phyloP scores from a whole-genome alignment of 345 rosid genomes.

The Gossypium rotundifolium region DNA sequence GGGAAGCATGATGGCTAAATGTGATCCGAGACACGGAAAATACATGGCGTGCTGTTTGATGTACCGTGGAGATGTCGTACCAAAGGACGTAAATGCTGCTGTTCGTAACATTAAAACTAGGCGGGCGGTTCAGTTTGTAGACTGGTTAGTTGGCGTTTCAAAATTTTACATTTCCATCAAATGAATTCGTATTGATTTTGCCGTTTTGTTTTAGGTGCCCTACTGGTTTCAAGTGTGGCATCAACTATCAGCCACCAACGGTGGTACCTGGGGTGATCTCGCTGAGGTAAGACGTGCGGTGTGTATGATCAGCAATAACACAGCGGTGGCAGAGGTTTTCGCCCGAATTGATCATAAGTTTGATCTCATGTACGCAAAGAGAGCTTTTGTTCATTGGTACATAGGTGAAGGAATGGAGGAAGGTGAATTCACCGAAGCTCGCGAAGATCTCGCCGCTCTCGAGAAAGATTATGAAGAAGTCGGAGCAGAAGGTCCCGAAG shows the following conservation, averaged over 20 bases:
- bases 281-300: constrained; percentile 79
- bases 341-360: constrained; percentile 66
- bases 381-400: constrained; percentile 85
- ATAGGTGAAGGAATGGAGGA: constrained; percentile 97
- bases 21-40: constrained; percentile 84
- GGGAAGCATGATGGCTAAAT: constrained; percentile 81
- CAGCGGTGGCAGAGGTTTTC: constrained; percentile 80
- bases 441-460: constrained; percentile 82
- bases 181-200: neutral
- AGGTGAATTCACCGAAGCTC: constrained; percentile 86
- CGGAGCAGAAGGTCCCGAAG: constrained; percentile 58
- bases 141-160: constrained; percentile 46
- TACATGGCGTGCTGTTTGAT: constrained; percentile 86
- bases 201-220: constrained; percentile 51
- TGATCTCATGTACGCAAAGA: constrained; percentile 78
- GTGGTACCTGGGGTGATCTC: constrained; percentile 77
- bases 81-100: constrained; percentile 77
- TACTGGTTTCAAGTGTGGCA: constrained; percentile 81
- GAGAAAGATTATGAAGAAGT: constrained; percentile 88
- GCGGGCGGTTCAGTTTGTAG: constrained; percentile 75
- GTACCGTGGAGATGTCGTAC: constrained; percentile 83
- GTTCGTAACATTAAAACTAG: constrained; percentile 71
- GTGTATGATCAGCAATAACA: constrained; percentile 89
- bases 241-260: constrained; percentile 80
- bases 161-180: neutral